Base-by-base conservation (phyloP, 2,329 filamentous ascomycete species). In the Dactylellina cionopaga region DNA sequence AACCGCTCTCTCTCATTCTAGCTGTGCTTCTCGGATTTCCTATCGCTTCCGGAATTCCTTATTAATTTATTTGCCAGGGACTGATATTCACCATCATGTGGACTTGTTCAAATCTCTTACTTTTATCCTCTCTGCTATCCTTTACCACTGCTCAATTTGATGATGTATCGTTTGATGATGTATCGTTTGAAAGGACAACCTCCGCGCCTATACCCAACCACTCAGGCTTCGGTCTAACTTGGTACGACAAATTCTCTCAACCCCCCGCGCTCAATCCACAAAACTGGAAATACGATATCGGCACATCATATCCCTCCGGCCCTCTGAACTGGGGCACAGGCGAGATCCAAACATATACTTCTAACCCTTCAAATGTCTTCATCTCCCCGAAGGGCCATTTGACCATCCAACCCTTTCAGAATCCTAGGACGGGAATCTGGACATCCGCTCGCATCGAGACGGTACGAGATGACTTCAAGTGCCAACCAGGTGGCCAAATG, bases 271-370 rank as follows among this genome's bases (percentile, higher is more conserved):
- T 80, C 25, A 43, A 78, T 15, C 75, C 77, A 4, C 25, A 43
- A 13, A 83, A 81, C 75, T 85, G 83, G 83, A 78, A 79, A 29
- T 72, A 81, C 49, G 80, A 82, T 74, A 76, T 78, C 13, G 83
- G 84, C 46, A 85, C 82, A 0, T 74, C 76, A 10, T 85, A 85
- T 74, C 79, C 82, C 1, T 81, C 81, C 17, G 83, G 83, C 0
- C 77, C 83, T 0, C 60, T 77, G 7, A 79, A 82, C 73, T 85
- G 83, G 83, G 83, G 84, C 51, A 85, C 83, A 2, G 80, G 80
- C 66, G 83, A 85, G 76, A 78, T 82, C 19, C 79, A 85, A 77
- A 80, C 78, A 0, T 85, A 85, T 78, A 84, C 83, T 19, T 74
- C 75, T 46, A 77, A 78, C 37, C 15, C 72, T 6, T 63, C 76